Evolutionary conservation across 345 rosid species (phyloP).

Genomic region (Isatis tinctoria): DNA sequence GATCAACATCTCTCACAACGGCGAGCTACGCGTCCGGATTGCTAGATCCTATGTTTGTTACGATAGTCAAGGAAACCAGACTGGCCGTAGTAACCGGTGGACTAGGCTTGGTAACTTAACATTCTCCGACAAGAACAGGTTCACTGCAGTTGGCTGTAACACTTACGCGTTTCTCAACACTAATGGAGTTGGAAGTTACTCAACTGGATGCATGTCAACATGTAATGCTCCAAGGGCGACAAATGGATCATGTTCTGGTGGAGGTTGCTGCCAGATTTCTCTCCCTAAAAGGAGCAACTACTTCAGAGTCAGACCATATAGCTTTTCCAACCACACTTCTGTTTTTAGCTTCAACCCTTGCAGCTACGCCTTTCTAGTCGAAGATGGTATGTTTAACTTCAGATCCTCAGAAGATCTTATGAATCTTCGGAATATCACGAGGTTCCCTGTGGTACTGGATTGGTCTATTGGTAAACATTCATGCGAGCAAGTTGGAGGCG

Average conservation of each 20-base stretch:
- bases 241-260: neutral
- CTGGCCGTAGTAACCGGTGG: neutral
- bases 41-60: neutral
- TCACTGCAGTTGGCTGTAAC: slow-evolving; percentile 34
- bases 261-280: slow-evolving; percentile 22
- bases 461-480: slow-evolving; percentile 33
- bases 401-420: neutral
- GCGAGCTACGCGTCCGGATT: slow-evolving; percentile 13
- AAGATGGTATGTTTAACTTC: slow-evolving; percentile 18
- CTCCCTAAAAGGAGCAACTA: neutral
- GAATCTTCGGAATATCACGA: neutral
- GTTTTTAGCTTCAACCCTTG: slow-evolving; percentile 4
- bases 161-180: slow-evolving; percentile 1
- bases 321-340: neutral
- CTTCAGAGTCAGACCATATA: neutral
- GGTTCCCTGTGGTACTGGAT: slow-evolving; percentile 28
- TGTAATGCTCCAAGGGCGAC: neutral
- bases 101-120: neutral
- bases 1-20: neutral
- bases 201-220: slow-evolving; percentile 11
- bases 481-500: slow-evolving; percentile 14
- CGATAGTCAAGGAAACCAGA: neutral
- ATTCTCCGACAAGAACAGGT: neutral
- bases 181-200: neutral
- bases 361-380: slow-evolving; percentile 15